Evolutionary conservation across 306 rosid genomes (phyloP).

Genomic region (Vigna unguiculata): DNA sequence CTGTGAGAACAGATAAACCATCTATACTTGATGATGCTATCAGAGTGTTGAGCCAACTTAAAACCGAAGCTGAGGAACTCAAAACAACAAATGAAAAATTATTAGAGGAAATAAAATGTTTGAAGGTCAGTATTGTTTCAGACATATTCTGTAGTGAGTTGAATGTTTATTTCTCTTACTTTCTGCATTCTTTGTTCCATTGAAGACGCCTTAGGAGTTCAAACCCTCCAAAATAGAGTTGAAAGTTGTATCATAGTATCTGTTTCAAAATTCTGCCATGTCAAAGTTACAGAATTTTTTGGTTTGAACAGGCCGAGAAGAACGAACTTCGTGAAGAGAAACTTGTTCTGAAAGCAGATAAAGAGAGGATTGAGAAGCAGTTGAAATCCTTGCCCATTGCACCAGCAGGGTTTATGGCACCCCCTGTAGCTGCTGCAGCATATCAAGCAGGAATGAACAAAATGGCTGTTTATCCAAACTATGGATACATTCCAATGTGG

Average conservation of each 20-base stretch:
- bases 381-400: slow-evolving; percentile 66
- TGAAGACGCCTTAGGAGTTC: too few species aligned
- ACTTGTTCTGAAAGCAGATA: slow-evolving; percentile 70
- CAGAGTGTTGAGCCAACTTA: slow-evolving; percentile 79
- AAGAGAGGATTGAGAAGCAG: slow-evolving; percentile 78
- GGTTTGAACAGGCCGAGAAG: slow-evolving; percentile 75
- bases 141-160: background rate
- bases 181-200: background rate
- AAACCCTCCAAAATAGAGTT: too few species aligned
- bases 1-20: slow-evolving; percentile 74
- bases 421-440: slow-evolving; percentile 77
- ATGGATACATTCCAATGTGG: slow-evolving; percentile 89
- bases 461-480: slow-evolving; percentile 86
- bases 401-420: slow-evolving; percentile 71
- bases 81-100: slow-evolving; percentile 75
- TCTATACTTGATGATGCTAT: slow-evolving; percentile 89
- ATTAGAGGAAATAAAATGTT: slow-evolving; percentile 72
- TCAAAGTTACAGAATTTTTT: slow-evolving; percentile 6
- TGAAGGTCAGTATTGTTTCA: slow-evolving; percentile 68
- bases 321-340: slow-evolving; percentile 90
- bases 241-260: too few species aligned
- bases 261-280: too few species aligned
- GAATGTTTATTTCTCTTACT: background rate
- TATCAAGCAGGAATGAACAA: slow-evolving; percentile 71
- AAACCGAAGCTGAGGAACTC: slow-evolving; percentile 79